Conservation (phyloP, 179 eudicot species). For the Silene noctiflora region DNA sequence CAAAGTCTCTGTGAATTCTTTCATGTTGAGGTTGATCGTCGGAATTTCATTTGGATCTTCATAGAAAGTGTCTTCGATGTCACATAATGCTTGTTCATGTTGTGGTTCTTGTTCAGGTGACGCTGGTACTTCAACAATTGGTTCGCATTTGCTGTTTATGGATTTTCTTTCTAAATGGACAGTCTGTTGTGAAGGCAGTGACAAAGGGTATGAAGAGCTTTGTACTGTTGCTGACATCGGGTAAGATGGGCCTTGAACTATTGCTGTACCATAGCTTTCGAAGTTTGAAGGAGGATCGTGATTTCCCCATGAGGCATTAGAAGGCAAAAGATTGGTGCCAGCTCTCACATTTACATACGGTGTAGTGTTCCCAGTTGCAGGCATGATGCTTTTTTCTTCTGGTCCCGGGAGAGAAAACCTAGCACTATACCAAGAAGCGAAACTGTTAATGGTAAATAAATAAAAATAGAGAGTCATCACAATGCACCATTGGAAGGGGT, state of each 20-base stretch:
- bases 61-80: conserved; percentile 40
- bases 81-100: conserved; percentile 29
- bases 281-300: background rate
- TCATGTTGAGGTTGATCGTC: conserved; percentile 40
- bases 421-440: conserved; percentile 31
- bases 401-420: conserved; percentile 50
- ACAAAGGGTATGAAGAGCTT: conserved; percentile 17
- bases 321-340: conserved; percentile 27
- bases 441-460: conserved; percentile 5
- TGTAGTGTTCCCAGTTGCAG: conserved; percentile 22
- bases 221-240: conserved; percentile 13
- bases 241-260: conserved; percentile 16
- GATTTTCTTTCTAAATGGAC: conserved; percentile 29
- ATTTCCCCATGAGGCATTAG: conserved; percentile 26
- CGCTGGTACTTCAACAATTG: conserved; percentile 80
- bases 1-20: conserved; percentile 38
- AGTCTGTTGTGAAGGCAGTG: conserved; percentile 21
- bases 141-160: conserved; percentile 38
- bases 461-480: background rate
- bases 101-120: conserved; percentile 59
- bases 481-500: background rate
- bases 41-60: conserved; percentile 51
- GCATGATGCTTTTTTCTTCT: conserved; percentile 40
- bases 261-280: background rate
- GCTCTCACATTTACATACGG: conserved; percentile 21